Conservation (phyloP, 2,329 filamentous ascomycete genomes). For the Acrodontium crateriforme region DNA sequence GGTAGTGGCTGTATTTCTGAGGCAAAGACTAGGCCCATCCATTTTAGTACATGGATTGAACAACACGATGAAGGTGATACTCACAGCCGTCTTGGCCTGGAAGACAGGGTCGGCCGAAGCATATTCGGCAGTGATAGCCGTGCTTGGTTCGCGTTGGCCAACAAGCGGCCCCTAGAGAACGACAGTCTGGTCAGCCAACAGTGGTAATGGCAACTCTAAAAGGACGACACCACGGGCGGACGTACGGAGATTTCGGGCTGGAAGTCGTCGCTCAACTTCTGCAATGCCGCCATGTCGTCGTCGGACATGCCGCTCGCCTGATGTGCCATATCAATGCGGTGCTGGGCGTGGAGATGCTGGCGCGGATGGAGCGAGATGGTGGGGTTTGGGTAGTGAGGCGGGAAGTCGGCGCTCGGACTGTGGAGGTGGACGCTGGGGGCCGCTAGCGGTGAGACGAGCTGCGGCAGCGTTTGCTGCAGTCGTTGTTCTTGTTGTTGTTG, state of each 20-base stretch:
- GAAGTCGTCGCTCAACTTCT: constrained; percentile 48
- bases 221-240: constrained; percentile 3
- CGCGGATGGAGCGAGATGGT: constrained; percentile 2
- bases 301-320: constrained; percentile 18
- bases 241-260: constrained; percentile 44
- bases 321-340: constrained; percentile 22
- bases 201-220: constrained; percentile 5
- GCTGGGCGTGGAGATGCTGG: constrained; percentile 5
- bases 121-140: constrained; percentile 70
- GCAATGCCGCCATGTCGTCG: constrained; percentile 47
- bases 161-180: constrained; percentile 62
- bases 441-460: constrained; percentile 9
- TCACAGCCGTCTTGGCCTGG: constrained; percentile 73
- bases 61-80: constrained; percentile 20
- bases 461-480: too few species aligned
- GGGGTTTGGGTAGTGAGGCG: constrained; percentile 5
- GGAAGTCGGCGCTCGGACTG: too few species aligned
- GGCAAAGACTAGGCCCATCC: constrained; percentile 51
- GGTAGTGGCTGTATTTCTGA: constrained; percentile 73
- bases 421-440: constrained; percentile 11
- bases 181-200: constrained; percentile 13
- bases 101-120: constrained; percentile 75
- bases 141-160: constrained; percentile 62
- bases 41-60: constrained; percentile 3
- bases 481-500: constrained; percentile 9